Evolutionary conservation across 2,329 filamentous ascomycete genomes (phyloP).

Genomic region (Botrytis fabae): DNA sequence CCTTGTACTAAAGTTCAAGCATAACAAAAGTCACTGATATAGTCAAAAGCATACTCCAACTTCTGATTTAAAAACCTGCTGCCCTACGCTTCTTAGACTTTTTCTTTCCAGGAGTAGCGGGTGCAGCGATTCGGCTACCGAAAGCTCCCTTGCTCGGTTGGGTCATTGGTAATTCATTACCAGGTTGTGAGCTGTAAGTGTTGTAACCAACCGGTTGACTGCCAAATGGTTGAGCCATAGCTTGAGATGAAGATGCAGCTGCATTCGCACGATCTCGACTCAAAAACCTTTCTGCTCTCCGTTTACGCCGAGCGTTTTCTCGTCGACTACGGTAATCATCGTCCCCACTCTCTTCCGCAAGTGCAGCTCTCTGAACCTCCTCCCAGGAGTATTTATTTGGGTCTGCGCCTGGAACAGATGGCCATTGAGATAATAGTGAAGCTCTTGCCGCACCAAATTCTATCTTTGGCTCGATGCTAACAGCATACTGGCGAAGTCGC

Average conservation of each 20-base stretch:
- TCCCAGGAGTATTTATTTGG: conserved; percentile 41
- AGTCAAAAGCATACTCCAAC: neutral
- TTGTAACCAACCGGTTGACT: conserved; percentile 35
- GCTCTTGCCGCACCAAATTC: conserved; percentile 32
- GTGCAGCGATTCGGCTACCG: conserved; percentile 44
- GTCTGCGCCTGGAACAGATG: conserved; percentile 40
- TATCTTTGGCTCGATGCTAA: conserved; percentile 38
- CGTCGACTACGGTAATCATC: conserved; percentile 30
- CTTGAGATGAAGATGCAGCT: conserved; percentile 47
- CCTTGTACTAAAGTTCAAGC: neutral
- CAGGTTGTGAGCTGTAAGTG: conserved; percentile 37
- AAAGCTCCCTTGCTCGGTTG: conserved; percentile 52
- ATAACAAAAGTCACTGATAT: too few relatives aligned
- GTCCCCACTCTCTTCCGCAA: conserved; percentile 29
- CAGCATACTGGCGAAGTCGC: conserved; percentile 42
- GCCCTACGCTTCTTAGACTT: conserved; percentile 45
- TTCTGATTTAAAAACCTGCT: conserved; percentile 35
- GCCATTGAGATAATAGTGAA: conserved; percentile 43
- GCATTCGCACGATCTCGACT: conserved; percentile 33
- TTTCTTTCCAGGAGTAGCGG: conserved; percentile 45
- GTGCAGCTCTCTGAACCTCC: conserved; percentile 26
- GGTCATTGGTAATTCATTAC: conserved; percentile 42
- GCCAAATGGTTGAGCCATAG: conserved; percentile 39
- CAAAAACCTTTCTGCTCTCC: conserved; percentile 38
- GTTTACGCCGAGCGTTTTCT: conserved; percentile 36